Conservation (phyloP, 768 basidiomycete genomes). For the Suillus discolor region DNA sequence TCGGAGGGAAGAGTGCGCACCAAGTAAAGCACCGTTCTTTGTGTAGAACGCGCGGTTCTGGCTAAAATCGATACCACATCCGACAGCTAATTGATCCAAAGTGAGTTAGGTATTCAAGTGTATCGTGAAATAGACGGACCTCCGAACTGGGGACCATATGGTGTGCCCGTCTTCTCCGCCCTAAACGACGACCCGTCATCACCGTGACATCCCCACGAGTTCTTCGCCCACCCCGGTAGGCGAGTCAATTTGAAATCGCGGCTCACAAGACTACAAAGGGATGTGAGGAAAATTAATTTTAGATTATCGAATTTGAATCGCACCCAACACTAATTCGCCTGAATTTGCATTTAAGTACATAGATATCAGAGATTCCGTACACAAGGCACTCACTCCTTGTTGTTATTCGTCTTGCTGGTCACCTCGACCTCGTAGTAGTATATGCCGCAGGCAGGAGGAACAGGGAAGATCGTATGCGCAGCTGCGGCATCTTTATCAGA, state of each 20-base stretch:
- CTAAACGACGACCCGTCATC: constrained; percentile 84
- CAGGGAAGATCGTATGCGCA: constrained; percentile 72
- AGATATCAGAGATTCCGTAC: constrained; percentile 4
- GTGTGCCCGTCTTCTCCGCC: constrained; percentile 67
- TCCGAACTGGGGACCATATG: constrained; percentile 80
- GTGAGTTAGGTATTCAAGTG: constrained; percentile 10
- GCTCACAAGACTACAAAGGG: constrained; percentile 59
- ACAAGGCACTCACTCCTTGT: constrained; percentile 63
- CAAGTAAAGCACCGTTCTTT: constrained; percentile 78
- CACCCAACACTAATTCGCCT: constrained; percentile 86
- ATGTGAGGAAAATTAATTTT: constrained; percentile 15
- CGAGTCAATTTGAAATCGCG: constrained; percentile 67
- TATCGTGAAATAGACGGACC: constrained; percentile 48
- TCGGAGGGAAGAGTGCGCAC: constrained; percentile 36
- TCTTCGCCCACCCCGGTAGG: constrained; percentile 83
- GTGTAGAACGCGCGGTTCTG: constrained; percentile 84
- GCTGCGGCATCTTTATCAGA: constrained; percentile 86
- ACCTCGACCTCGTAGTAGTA: constrained; percentile 95
- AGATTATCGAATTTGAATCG: constrained; percentile 20
- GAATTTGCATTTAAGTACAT: constrained; percentile 21
- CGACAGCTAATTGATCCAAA: constrained; percentile 61
- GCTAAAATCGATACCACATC: constrained; percentile 92
- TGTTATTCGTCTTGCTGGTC: constrained; percentile 74
- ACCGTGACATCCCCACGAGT: constrained; percentile 93
- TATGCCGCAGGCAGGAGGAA: constrained; percentile 86